Evolutionary conservation across 2,329 filamentous ascomycete species (phyloP), one percentile per base, ranked within the genome.

Genomic region (Colletotrichum sojae): DNA sequence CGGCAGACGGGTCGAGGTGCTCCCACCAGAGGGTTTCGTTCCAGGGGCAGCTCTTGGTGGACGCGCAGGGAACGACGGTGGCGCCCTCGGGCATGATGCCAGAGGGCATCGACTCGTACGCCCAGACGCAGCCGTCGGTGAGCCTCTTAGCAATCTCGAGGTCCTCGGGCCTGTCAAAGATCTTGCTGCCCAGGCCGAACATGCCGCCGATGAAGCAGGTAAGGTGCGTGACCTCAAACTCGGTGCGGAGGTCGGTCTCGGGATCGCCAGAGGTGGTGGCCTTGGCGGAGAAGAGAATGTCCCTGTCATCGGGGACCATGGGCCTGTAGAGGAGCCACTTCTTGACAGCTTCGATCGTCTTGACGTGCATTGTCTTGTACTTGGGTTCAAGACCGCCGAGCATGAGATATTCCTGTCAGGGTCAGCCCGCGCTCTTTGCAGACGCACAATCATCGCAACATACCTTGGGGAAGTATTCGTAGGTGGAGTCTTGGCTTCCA

Each of bases 311-410:
- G 6, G 89, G 87, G 20, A 90, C 87, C 89, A 96, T 92, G 0
- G 94, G 94, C 5, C 91, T 88, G 80, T 89, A 97, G 66, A 97
- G 88, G 10, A 97, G 85, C 78, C 92, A 87, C 72, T 94, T 86
- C 72, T 92, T 92, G 43, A 91, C 88, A 0, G 89, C 89, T 5
- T 91, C 88, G 36, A 91, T 87, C 4, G 90, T 87, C 65, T 88
- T 88, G 67, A 91, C 85, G 76, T 97, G 94, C 80, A 97, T 87
- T 20, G 86, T 86, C 70, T 86, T 84, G 78, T 97, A 97, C 76
- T 94, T 92, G 36, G 86, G 81, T 71, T 91, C 89, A 1, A 90
- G 84, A 1, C 94, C 94, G 66, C 93, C 93, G 2, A 97, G 87
- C 5, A 97, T 86, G 13, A 96, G 81, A 75, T 91, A 92, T 75